A percentile compares a stretch with the other conserved stretches of the same genome.
These are phyloP conservation scores for Fomitopsis palustris DNA, from an alignment of 1,284 basidiomycete genomes.

Conservation along the genomic window DNA sequence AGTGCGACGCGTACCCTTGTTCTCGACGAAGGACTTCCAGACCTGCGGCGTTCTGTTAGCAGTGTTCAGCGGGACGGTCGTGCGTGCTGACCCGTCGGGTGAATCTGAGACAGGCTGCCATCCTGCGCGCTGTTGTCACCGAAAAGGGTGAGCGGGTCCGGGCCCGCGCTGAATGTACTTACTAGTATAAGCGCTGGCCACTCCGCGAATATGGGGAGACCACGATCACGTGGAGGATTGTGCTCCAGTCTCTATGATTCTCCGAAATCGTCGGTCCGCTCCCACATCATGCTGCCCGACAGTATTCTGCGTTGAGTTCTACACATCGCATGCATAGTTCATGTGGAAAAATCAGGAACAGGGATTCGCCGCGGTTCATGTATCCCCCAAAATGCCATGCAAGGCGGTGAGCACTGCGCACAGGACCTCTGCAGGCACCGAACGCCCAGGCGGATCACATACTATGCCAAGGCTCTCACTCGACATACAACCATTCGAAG, in stretches of 20 bases:
- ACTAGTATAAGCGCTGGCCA: not conserved
- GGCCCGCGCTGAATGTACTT: not conserved
- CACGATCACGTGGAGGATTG: not conserved
- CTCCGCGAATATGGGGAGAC: not conserved
- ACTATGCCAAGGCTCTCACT: too few species aligned
- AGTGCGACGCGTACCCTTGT: constrained; percentile 49
- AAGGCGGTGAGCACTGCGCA: too few species aligned
- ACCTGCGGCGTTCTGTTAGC: constrained; percentile 42
- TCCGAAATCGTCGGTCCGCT: not conserved
- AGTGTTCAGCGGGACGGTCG: not conserved
- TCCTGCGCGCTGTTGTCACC: not conserved
- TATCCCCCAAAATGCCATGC: too few species aligned
- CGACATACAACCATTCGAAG: too few species aligned
- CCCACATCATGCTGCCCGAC: too few species aligned
- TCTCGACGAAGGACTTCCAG: constrained; percentile 76
- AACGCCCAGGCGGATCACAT: too few species aligned
- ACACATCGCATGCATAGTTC: too few species aligned
- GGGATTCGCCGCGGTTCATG: too few species aligned
- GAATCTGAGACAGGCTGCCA: constrained; percentile 20
- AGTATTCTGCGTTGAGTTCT: too few species aligned
- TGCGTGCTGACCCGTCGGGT: constrained; percentile 15
- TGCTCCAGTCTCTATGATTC: not conserved
- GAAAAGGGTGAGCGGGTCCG: not conserved
- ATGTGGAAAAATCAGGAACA: too few species aligned
- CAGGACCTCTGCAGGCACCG: too few species aligned